Base-by-base conservation (phyloP, 2,329 filamentous ascomycete species). In the Aureobasidium vineae region DNA sequence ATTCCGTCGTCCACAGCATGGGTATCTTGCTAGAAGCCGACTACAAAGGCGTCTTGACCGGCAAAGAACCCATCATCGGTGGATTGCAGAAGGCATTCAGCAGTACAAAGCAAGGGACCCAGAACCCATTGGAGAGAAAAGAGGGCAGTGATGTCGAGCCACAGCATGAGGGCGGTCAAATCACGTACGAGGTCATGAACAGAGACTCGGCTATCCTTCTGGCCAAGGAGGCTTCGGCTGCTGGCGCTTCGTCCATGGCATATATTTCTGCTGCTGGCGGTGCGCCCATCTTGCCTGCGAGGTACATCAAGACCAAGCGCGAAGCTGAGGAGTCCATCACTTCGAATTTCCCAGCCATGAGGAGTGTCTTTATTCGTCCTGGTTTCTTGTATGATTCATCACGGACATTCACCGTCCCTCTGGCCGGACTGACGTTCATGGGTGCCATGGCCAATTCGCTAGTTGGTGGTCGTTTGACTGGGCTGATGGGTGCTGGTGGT, bases 111-210 rank as follows among this genome's bases (percentile, higher is more conserved):
- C 72, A 77, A 79, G 73, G 86, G 66, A 86, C 86, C 64, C 68
- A 68, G 38, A 90, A 96, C 76, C 91, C 91, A 2, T 81, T 96
- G 21, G 84, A 88, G 68, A 83, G 84, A 63, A 77, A 82, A 49
- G 86, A 83, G 57, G 84, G 85, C 69, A 77, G 80, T 69, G 83
- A 85, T 68, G 83, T 93, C 70, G 83, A 84, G 70, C 84, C 88
- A 0, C 82, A 87, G 63, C 88, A 90, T 76, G 84, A 81, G 53
- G 87, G 88, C 71, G 88, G 88, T 31, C 90, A 95, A 78, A 83
- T 97, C 73, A 97, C 94, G 21, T 99, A 99, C 80, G 95, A 98
- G 81, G 84, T 92, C 68, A 97, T 99, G 92, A 99, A 99, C 80
- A 86, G 95, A 66, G 94, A 98, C 79, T 84, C 84, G 50, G 94